These are phyloP conservation scores for Arabidopsis suecica DNA, from an alignment of 345 rosid species.

Conservation along the genomic window DNA sequence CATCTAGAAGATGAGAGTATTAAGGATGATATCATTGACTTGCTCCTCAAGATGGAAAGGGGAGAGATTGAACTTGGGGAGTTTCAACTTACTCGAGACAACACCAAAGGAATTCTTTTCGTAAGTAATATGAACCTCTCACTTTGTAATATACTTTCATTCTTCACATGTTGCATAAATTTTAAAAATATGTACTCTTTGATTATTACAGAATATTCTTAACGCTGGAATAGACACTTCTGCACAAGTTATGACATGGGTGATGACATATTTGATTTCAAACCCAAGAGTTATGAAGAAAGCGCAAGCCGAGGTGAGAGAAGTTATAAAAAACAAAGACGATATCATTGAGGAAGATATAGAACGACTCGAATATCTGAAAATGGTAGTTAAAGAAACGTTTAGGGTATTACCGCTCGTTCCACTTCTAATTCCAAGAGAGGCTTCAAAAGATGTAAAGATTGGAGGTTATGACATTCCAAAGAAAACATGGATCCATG, in stretches of 20 bases:
- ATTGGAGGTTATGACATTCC: slow-evolving; percentile 20
- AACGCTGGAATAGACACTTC: slow-evolving; percentile 41
- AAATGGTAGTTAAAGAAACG: slow-evolving; percentile 35
- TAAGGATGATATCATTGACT: slow-evolving; percentile 51
- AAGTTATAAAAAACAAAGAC: slow-evolving; percentile 26
- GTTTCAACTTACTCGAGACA: slow-evolving; percentile 43
- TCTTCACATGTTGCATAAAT: background rate
- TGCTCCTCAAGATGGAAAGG: slow-evolving; percentile 47
- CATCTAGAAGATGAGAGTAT: slow-evolving; percentile 45
- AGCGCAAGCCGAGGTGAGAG: slow-evolving; percentile 32
- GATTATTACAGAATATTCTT: slow-evolving; percentile 26
- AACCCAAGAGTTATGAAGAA: slow-evolving; percentile 38
- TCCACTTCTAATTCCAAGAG: slow-evolving; percentile 40
- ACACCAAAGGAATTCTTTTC: slow-evolving; percentile 55
- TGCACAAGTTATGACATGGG: slow-evolving; percentile 26
- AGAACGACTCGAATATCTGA: slow-evolving; percentile 28
- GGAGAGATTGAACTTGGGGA: slow-evolving; percentile 32
- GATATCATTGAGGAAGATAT: slow-evolving; percentile 32
- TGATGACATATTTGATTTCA: slow-evolving; percentile 31
- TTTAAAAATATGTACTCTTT: background rate
- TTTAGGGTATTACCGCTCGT: slow-evolving; percentile 8
- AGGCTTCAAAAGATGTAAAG: slow-evolving; percentile 17
- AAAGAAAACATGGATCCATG: slow-evolving; percentile 25
- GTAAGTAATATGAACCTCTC: slow-evolving; percentile 24
- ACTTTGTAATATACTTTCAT: background rate